phyloP scores from a whole-genome alignment of 1,284 basidiomycete genomes.

The Sphaerobolus stellatus region DNA sequence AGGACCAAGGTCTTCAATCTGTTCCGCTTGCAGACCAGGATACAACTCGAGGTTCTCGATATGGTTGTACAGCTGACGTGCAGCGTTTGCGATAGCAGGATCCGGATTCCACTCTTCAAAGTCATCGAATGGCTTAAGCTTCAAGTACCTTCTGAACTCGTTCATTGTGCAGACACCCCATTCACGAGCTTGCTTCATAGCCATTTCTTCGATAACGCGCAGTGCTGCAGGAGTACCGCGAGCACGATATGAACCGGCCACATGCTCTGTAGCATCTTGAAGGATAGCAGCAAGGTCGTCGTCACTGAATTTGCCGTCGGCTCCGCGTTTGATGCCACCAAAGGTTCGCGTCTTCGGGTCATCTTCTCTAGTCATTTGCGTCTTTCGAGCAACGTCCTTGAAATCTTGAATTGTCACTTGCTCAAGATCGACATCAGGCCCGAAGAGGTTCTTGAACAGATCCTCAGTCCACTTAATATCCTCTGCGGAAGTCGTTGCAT shows the following conservation, averaged over 20 bases:
- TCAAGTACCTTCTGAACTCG: constrained; percentile 62
- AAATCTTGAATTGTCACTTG: constrained; percentile 32
- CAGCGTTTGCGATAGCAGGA: constrained; percentile 57
- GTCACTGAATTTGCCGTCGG: constrained; percentile 64
- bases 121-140: constrained; percentile 51
- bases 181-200: constrained; percentile 64
- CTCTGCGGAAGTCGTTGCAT: constrained; percentile 58
- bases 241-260: constrained; percentile 73
- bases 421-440: constrained; percentile 35
- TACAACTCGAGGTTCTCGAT: constrained; percentile 79
- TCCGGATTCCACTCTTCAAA: constrained; percentile 83
- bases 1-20: constrained; percentile 48
- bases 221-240: constrained; percentile 69
- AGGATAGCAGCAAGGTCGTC: constrained; percentile 65
- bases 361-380: constrained; percentile 28
- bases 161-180: constrained; percentile 80
- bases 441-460: constrained; percentile 47
- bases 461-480: constrained; percentile 63
- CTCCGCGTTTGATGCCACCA: constrained; percentile 47
- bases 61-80: constrained; percentile 67
- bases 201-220: constrained; percentile 70
- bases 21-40: constrained; percentile 39
- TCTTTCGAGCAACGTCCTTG: constrained; percentile 12
- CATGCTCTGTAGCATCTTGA: constrained; percentile 61
- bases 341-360: constrained; percentile 58